A percentile compares a stretch with the other conserved stretches of the same genome.
phyloP scores from a whole-genome alignment of 2,329 filamentous ascomycete genomes.

The Bipolaris bicolor region DNA sequence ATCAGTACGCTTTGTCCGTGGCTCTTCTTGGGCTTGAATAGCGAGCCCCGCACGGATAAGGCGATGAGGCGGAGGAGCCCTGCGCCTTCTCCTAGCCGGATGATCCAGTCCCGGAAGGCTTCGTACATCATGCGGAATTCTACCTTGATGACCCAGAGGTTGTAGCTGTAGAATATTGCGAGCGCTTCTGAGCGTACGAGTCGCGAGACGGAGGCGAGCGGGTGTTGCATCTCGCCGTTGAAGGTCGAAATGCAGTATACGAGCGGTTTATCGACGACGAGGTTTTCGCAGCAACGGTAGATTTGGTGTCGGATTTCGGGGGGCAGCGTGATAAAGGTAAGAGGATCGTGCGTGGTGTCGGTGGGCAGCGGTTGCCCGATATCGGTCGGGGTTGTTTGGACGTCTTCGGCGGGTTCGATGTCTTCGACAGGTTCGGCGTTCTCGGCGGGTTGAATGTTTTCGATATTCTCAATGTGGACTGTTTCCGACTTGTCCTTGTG shows the following conservation, averaged over 20 bases:
- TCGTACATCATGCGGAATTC: conserved; percentile 51
- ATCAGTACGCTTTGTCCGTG: conserved; percentile 30
- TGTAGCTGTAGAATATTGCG: conserved; percentile 50
- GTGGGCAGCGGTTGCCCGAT: conserved; percentile 1
- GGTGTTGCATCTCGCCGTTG: conserved; percentile 45
- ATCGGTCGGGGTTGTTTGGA: neutral
- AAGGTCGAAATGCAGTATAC: conserved; percentile 52
- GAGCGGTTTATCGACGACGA: conserved; percentile 45
- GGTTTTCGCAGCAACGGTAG: conserved; percentile 46
- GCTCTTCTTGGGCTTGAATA: conserved; percentile 42
- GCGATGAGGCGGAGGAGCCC: conserved; percentile 39
- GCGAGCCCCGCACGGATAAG: conserved; percentile 40
- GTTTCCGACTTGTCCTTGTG: conserved; percentile 20
- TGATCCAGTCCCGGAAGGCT: conserved; percentile 49
- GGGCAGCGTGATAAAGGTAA: conserved; percentile 44
- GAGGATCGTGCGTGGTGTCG: conserved; percentile 15
- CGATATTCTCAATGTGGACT: conserved; percentile 15
- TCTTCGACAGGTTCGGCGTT: neutral
- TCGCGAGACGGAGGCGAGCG: conserved; percentile 44
- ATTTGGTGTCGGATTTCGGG: conserved; percentile 48
- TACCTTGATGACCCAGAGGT: conserved; percentile 49
- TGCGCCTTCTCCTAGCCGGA: conserved; percentile 42
- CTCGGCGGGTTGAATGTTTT: neutral
- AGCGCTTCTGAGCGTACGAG: conserved; percentile 47
- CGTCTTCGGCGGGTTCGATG: no score